Evolutionary conservation across 345 rosid species (phyloP).

Genomic region (Psidium friedrichsthalianum): DNA sequence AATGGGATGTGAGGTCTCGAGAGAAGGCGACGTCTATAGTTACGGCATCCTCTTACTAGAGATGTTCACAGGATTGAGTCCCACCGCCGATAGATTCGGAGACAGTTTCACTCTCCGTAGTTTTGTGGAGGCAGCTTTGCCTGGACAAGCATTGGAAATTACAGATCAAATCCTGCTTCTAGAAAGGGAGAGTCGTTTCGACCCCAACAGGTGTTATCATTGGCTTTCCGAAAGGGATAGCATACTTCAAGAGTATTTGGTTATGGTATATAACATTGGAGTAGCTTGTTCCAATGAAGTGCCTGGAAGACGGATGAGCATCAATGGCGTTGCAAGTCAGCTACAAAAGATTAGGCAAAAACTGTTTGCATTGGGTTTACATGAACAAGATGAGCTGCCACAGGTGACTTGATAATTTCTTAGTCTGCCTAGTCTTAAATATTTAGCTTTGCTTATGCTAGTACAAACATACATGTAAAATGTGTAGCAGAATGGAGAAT

Average conservation of each 20-base stretch:
- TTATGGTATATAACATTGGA: neutral
- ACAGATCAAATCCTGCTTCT: neutral
- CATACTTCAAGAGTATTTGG: neutral
- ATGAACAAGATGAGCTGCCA: neutral
- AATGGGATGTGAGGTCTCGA: constrained; percentile 1
- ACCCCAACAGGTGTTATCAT: neutral
- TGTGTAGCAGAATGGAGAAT: neutral
- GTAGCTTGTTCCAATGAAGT: neutral
- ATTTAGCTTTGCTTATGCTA: neutral
- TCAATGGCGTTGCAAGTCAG: neutral
- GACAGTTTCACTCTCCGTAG: neutral
- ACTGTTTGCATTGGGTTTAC: neutral
- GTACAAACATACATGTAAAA: neutral
- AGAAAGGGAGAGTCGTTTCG: neutral
- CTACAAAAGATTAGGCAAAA: neutral
- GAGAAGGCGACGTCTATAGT: constrained; percentile 4
- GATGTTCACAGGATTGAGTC: neutral
- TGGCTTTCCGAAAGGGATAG: neutral
- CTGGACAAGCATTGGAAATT: neutral
- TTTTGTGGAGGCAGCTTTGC: neutral
- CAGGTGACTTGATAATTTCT: neutral
- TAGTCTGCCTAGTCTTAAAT: neutral
- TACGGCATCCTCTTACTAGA: neutral
- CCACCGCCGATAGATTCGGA: neutral
- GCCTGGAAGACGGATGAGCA: neutral